Percentiles rank a stretch among this genome's conserved stretches.
Conservation (phyloP, 2,329 filamentous ascomycete genomes). For the Cyphellophora attinorum region DNA sequence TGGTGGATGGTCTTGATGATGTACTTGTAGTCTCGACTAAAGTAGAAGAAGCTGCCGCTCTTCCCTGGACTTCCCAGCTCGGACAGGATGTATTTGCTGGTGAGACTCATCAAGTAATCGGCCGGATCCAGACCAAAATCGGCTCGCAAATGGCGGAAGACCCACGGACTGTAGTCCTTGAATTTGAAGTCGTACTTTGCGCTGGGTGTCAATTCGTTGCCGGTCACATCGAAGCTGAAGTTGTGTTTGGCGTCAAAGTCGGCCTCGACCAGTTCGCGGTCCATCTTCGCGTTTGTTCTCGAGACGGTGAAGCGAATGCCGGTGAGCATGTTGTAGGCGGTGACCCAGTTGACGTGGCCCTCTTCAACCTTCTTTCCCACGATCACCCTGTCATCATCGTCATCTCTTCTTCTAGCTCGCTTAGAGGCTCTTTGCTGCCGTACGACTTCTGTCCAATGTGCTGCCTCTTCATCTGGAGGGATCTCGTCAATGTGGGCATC, state of each 20-base stretch:
- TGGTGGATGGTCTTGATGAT: constrained; percentile 99
- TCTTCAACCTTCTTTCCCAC: constrained; percentile 98
- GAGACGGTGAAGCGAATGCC: constrained; percentile 96
- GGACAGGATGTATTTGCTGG: constrained; percentile 96
- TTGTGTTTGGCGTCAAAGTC: constrained; percentile 95
- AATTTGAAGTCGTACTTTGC: constrained; percentile 99
- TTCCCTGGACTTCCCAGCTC: constrained; percentile 95
- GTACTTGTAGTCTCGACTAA: constrained; percentile 98
- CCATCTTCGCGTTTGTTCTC: constrained; percentile 90
- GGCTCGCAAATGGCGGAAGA: constrained; percentile 82
- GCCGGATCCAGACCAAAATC: constrained; percentile 89
- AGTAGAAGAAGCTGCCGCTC: constrained; percentile 99
- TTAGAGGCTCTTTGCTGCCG: constrained; percentile 85
- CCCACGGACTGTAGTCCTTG: constrained; percentile 99
- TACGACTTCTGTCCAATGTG: constrained; percentile 86
- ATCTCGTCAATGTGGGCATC: constrained; percentile 77
- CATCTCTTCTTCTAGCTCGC: constrained; percentile 68
- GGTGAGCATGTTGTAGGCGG: constrained; percentile 98
- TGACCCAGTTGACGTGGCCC: constrained; percentile 93
- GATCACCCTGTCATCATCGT: constrained; percentile 74
- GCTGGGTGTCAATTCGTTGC: constrained; percentile 92
- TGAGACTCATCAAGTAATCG: constrained; percentile 96
- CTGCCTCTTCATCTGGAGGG: constrained; percentile 77
- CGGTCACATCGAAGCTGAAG: constrained; percentile 96
- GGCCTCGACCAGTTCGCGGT: constrained; percentile 76